Base-by-base conservation (phyloP, 805 yeast species). In the Barnettozyma wickerhamii region DNA sequence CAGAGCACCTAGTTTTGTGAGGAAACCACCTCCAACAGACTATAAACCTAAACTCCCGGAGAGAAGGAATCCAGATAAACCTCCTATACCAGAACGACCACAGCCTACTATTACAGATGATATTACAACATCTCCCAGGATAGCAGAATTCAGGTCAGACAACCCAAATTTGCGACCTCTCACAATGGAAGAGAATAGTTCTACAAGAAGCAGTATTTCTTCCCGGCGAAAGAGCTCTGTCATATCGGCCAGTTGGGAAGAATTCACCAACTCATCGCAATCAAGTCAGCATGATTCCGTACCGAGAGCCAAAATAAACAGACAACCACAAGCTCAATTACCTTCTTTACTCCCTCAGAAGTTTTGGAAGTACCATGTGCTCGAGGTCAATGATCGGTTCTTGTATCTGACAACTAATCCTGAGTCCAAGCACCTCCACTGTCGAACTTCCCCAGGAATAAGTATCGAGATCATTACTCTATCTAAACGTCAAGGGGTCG, bases 351-450 rank as follows among this genome's bases (percentile, higher is more conserved):
- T n/a, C n/a, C 10, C n/a, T 18, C 58, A 53, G 19, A 31, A 18
- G 2, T 55, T 52, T 19, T 55, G 60, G 58, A 81, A 80, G 53
- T 83, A 81, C 51, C 89, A 83, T 53, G 63, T 81, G 5, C 54
- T 77, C 19, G 70, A 67, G 40, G 62, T 77, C 38, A 78, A 79
- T 5, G 27, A 29, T 10, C 69, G 66, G 30, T 79, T 75, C 48
- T 60, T 79, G 35, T 81, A 80, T 53, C 53, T 82, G 34, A 73
- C 88, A 1, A 82, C 90, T 0, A 82, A 79, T 49, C 89, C 89
- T 0, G 79, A 77, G 18, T 59, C 66, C 15, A 70, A 74, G 46
- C 88, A 82, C 54, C 57, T 75, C 28, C 73, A 71, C 47, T 74
- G 83, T 40, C 63, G 84, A 24, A 67, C 69, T 48, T 85, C 78